Evolutionary conservation across 139 green algal species (phyloP).

Genomic region (Klebsormidium nitens): DNA sequence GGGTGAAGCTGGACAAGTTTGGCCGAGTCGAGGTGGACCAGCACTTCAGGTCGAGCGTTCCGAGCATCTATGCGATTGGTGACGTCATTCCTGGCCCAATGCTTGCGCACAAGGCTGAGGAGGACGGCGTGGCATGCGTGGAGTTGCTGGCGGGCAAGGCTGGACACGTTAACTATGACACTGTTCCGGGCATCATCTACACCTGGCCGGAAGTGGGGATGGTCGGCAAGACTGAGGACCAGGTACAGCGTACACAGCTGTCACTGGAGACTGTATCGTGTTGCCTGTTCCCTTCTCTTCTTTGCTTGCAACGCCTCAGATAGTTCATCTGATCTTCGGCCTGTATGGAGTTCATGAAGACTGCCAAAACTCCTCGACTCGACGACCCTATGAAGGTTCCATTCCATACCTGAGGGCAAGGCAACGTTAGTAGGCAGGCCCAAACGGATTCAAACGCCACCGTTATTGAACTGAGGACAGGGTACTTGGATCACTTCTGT

Average conservation of each 20-base stretch:
- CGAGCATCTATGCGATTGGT: slow-evolving; percentile 84
- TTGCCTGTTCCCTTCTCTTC: too few relatives aligned
- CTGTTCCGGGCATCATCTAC: slow-evolving; percentile 95
- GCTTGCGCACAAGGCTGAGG: slow-evolving; percentile 99
- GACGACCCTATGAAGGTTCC: too few relatives aligned
- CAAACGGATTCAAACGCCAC: too few relatives aligned
- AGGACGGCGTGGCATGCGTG: slow-evolving; percentile 93
- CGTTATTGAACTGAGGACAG: too few relatives aligned
- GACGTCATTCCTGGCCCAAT: slow-evolving; percentile 84
- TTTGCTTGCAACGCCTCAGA: too few relatives aligned
- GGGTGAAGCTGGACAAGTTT: slow-evolving; percentile 68
- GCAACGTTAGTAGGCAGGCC: too few relatives aligned
- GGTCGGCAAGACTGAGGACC: slow-evolving; percentile 78
- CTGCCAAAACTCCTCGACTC: too few relatives aligned
- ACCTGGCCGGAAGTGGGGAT: slow-evolving; percentile 85
- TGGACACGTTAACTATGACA: slow-evolving; percentile 97
- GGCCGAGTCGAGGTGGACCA: slow-evolving; percentile 62
- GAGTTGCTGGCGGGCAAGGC: slow-evolving; percentile 85
- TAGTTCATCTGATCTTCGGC: too few relatives aligned
- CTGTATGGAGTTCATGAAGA: too few relatives aligned
- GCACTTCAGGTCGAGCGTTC: slow-evolving; percentile 41
- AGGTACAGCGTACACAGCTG: too few relatives aligned
- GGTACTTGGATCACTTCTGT: too few relatives aligned
- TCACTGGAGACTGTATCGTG: background rate
- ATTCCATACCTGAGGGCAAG: too few relatives aligned